Evolutionary conservation across 345 rosid genomes (phyloP), one percentile per base, ranked within the genome.

Genomic region (Lepidium didymum): DNA sequence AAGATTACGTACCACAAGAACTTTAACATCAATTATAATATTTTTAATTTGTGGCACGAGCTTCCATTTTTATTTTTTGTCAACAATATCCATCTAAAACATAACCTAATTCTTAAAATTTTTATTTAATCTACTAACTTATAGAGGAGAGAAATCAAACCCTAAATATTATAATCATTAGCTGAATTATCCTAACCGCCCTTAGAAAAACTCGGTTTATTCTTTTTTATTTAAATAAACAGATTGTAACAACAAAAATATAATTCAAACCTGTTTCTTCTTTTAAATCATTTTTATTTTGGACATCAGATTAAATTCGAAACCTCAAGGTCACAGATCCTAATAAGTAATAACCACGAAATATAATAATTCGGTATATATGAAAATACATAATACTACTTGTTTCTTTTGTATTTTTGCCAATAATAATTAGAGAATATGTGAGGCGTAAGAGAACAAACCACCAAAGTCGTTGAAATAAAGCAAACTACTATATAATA

Each of bases 381-480:
- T 27, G n/a, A n/a, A 27, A 4, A 27, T 27, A 4, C 4, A 27
- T 27, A 27, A 27, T 27, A 4, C 6, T 27, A 27, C 31, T 4
- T 27, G 31, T 27, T 27, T 25, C 6, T 1, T 18, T 47, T 10
- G 31, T 47, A 3, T 19, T 19, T 56, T 35, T n/a, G 7, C n/a
- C 44, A 19, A 43, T 47, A 46, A 47, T 29, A 70, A 61, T 19
- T 31, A 51, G 12, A 42, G 37, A 31, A 23, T 10, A 33, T 62
- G 76, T 37, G 43, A n/a, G 70, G 51, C 51, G 64, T 55, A 55
- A 54, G 21, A 72, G 10, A 43, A 70, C 19, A 42, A 62, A n/a
- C 31, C 52, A 61, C 10, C 29, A 37, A 25, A 55, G 57, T 71
- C 69, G 40, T 55, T 1, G 34, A 27, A 73, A 57, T 57, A 56